Conservation (phyloP, 768 basidiomycete genomes). For the Mycena pura region DNA sequence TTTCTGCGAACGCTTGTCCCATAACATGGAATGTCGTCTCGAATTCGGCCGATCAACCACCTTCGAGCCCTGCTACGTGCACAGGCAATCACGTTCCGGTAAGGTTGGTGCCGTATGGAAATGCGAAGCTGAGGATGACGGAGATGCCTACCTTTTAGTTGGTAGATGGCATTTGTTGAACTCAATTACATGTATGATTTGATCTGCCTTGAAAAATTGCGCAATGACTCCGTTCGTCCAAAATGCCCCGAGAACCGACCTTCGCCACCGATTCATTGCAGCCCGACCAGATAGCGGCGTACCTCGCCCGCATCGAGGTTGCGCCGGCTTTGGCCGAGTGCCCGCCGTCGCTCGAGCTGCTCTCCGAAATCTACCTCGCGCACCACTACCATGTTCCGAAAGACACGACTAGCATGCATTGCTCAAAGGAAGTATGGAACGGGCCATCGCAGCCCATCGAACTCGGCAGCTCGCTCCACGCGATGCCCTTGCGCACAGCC, state of each 20-base stretch:
- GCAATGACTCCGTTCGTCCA: not conserved
- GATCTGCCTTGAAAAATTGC: not conserved
- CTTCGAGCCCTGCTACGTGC: constrained; percentile 17
- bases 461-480: constrained; percentile 16
- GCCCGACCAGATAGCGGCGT: constrained; percentile 16
- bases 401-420: constrained; percentile 22
- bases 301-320: constrained; percentile 21
- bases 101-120: constrained; percentile 20
- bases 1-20: constrained; percentile 20
- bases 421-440: constrained; percentile 9
- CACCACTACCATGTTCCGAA: constrained; percentile 25
- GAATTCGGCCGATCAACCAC: constrained; percentile 14
- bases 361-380: constrained; percentile 14
- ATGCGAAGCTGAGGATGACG: constrained; percentile 21
- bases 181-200: not conserved
- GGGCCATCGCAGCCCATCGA: constrained; percentile 23
- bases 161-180: not conserved
- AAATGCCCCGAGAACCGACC: constrained; percentile 22
- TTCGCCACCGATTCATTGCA: constrained; percentile 20
- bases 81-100: constrained; percentile 12
- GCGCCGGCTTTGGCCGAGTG: constrained; percentile 6
- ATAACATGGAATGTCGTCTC: constrained; percentile 4
- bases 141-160: constrained; percentile 17
- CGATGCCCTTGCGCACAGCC: constrained; percentile 22
- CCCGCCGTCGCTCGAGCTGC: constrained; percentile 13